Percentiles rank a stretch among this genome's conserved stretches.
phyloP scores from a whole-genome alignment of 2,329 filamentous ascomycete species.

The Pyricularia sp. region DNA sequence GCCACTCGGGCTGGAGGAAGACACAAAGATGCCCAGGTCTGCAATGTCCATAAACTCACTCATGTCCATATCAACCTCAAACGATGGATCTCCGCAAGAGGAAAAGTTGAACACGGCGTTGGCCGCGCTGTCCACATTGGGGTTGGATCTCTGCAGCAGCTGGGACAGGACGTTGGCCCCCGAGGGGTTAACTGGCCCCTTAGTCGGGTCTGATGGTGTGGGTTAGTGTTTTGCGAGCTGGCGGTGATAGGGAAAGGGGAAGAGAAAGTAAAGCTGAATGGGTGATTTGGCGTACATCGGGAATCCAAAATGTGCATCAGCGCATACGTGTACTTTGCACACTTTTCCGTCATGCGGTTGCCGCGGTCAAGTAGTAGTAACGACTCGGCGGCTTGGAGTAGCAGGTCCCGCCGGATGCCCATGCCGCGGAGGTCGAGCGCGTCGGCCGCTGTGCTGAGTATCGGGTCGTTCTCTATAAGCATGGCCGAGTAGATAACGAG shows the following conservation, averaged over 20 bases:
- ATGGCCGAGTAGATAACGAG: slow-evolving; percentile 9
- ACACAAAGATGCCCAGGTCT: not conserved
- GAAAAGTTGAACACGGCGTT: not conserved
- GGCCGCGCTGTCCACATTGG: not conserved
- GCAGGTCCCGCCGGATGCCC: not conserved
- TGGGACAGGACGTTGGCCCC: not conserved
- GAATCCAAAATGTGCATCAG: not conserved
- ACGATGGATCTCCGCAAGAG: not conserved
- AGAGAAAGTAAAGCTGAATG: not conserved
- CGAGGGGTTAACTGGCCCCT: not conserved
- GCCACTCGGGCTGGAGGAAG: not conserved
- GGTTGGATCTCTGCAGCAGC: not conserved
- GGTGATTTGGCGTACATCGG: not conserved
- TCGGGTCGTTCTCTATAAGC: not conserved
- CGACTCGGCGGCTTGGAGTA: not conserved
- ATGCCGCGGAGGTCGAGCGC: not conserved
- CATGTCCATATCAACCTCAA: not conserved
- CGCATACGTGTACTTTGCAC: not conserved
- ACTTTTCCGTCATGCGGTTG: slow-evolving; percentile 2
- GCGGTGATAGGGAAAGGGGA: no score
- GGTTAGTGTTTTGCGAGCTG: not conserved
- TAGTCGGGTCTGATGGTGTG: not conserved
- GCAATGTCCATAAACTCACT: not conserved
- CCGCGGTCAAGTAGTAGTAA: not conserved
- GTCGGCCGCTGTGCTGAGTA: not conserved